These are phyloP conservation scores for Phycomyces nitens DNA, from an alignment of 192 early-diverging fungal species.

Conservation along the genomic window DNA sequence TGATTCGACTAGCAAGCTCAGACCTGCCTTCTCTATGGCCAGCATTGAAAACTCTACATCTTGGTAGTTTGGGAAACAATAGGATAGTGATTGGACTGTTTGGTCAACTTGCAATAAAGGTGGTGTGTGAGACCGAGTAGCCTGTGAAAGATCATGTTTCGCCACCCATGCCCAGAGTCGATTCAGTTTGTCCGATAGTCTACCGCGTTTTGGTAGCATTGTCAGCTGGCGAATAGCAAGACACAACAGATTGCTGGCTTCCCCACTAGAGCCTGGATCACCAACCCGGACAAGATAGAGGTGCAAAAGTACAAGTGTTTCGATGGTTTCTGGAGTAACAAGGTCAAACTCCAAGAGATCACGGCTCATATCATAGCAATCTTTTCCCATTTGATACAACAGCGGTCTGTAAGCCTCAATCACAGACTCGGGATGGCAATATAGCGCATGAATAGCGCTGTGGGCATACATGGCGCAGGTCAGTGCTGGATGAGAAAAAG, in stretches of 20 bases:
- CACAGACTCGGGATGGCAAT: constrained; percentile 22
- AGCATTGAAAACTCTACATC: background rate
- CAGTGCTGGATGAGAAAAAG: constrained; percentile 3
- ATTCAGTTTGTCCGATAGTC: background rate
- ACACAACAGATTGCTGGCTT: constrained; percentile 11
- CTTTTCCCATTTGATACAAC: constrained; percentile 4
- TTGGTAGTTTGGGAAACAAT: background rate
- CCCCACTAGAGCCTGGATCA: background rate
- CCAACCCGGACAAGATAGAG: constrained; percentile 6
- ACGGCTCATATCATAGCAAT: constrained; percentile 16
- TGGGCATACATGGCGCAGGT: constrained; percentile 22
- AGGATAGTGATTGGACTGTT: background rate
- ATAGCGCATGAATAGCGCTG: constrained; percentile 16
- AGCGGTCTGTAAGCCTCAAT: background rate
- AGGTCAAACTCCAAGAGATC: constrained; percentile 27
- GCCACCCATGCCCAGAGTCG: background rate
- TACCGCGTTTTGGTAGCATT: background rate
- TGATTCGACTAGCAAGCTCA: background rate
- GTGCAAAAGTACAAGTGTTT: constrained; percentile 24
- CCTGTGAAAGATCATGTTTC: background rate
- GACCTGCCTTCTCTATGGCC: background rate
- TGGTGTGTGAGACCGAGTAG: background rate
- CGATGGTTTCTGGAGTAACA: constrained; percentile 12
- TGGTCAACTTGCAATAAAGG: background rate
- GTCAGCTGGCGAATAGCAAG: constrained; percentile 1